Evolutionary conservation across 2,329 filamentous ascomycete genomes (phyloP), one percentile per base, ranked within the genome.

Genomic region (Paracamarosporium sp.): DNA sequence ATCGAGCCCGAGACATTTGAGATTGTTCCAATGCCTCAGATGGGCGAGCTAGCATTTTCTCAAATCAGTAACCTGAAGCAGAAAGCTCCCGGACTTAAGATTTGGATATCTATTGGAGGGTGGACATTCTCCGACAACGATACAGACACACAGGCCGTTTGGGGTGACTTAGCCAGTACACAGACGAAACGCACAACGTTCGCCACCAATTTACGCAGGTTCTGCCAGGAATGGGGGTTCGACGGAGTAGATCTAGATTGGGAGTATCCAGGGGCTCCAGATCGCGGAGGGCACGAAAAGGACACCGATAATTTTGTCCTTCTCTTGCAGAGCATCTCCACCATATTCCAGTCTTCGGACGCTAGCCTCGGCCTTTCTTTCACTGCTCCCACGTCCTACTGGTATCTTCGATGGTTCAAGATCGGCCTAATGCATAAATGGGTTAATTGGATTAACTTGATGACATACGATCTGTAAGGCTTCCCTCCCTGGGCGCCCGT

Each of bases 391-490:
- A 13, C 56, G 3, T 47, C 24, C 11, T 68, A 59, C 47, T 66
- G 64, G 58, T 60, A 69, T 36, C 47, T 69, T 3, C 45, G 53
- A 17, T 13, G 41, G 22, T 70, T 70, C 43, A 59, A 69, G 41
- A 11, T 68, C 25, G 47, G 60, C 56, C 53, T 59, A 40, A 20
- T 61, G 4, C 27, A 56, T 27, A 20, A 58, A 8, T 40, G 60
- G 45, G 64, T 78, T 5, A 75, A 79, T 57, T 80, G 66, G 64
- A 74, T 79, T 63, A 81, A 81, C 55, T n/a, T 81, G 33, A 81
- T 81, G 79, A 69, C 66, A 0, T 81, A 81, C 55, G 78, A 81
- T 51, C 51, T 80, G 0, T 77, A 81, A 56, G 79, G 80, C 1
- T 52, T 67, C 0, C 81, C n/a, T n/a, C n/a, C n/a, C n/a, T n/a